Evolutionary conservation across 176 grass and related monocot species (phyloP), one percentile per base, ranked within the genome.

Genomic region (Chrysopogon serrulatus): DNA sequence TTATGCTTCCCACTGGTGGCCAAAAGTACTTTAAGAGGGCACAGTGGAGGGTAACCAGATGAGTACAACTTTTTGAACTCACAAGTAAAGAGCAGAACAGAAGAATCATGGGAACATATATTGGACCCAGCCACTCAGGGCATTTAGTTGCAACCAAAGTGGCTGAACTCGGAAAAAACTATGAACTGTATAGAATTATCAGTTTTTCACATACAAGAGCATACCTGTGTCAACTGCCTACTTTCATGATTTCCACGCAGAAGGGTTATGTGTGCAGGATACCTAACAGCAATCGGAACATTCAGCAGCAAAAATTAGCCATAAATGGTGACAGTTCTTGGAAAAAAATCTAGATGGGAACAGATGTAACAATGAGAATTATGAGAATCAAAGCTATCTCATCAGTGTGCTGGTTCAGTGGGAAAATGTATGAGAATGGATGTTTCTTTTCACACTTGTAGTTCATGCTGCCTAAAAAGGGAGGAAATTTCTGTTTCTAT

Each of bases 241-340:
- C 97, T 99, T 90, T 99, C 97, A 87, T 99, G 97, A 74, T 99
- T 99, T 69, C 97, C 97, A 42, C 97, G 97, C 78, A 99, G 89
- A 83, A 99, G 91, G 43, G 97, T 99, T 72, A 99, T 99, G 86
- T 99, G 93, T 69, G 97, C 97, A 53, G 97, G 97, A 71, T 99
- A 99, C 92, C 97, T 99, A 63, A 74, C 45, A 18, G 1, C 2
- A 77, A 62, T 60, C 2, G 8, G 5, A 40, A 65, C 68, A 90
- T 65, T 19, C 49, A 78, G 54, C 62, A 56, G 63, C 28, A 72
- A 56, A 43, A 66, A 72, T 88, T 64, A 94, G 63, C 21, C 67
- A 62, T n/a, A 24, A 4, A 65, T 23, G 7, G 41, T 37, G 16
- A 34, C 0, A 0, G 24, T 89, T 44, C 6, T 49, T 13, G 31